These are phyloP conservation scores for Pugionium cornutum DNA, from an alignment of 345 rosid species.

Conservation along the genomic window DNA sequence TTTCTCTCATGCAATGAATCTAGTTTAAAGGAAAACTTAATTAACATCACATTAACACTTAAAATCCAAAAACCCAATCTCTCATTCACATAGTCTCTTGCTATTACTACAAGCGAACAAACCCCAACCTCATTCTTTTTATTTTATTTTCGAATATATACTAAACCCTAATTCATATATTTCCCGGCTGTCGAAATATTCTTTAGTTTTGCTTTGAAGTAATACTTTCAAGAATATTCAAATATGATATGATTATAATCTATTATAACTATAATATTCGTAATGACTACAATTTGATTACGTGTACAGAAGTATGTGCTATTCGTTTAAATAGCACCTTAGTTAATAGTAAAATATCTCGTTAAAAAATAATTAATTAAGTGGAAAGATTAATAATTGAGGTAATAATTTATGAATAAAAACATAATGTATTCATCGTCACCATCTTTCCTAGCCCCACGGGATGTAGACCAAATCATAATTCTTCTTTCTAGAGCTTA, in stretches of 20 bases:
- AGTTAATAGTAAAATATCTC: not conserved
- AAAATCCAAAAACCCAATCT: no score
- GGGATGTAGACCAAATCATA: slow-evolving; percentile 39
- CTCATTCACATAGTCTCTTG: not conserved
- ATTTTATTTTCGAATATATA: not conserved
- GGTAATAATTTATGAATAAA: slow-evolving; percentile 14
- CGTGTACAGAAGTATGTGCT: not conserved
- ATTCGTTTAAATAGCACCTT: not conserved
- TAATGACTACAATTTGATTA: not conserved
- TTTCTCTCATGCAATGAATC: not conserved
- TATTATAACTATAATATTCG: not conserved
- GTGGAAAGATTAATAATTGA: slow-evolving; percentile 27
- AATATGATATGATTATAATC: not conserved
- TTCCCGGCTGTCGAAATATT: not conserved
- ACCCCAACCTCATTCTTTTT: slow-evolving; percentile 7
- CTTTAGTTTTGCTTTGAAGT: not conserved
- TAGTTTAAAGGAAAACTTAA: slow-evolving; percentile 1
- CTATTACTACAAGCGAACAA: slow-evolving; percentile 3
- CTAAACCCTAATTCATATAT: not conserved
- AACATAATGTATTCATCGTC: slow-evolving; percentile 39
- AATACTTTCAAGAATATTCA: not conserved
- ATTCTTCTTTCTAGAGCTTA: slow-evolving; percentile 29
- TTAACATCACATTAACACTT: not conserved
- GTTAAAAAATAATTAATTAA: slow-evolving; percentile 6
- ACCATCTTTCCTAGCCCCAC: slow-evolving; percentile 42